A percentile compares a stretch with the other conserved stretches of the same genome.
Conservation (phyloP, 2,329 filamentous ascomycete species). For the Hypoxylon sp. region DNA sequence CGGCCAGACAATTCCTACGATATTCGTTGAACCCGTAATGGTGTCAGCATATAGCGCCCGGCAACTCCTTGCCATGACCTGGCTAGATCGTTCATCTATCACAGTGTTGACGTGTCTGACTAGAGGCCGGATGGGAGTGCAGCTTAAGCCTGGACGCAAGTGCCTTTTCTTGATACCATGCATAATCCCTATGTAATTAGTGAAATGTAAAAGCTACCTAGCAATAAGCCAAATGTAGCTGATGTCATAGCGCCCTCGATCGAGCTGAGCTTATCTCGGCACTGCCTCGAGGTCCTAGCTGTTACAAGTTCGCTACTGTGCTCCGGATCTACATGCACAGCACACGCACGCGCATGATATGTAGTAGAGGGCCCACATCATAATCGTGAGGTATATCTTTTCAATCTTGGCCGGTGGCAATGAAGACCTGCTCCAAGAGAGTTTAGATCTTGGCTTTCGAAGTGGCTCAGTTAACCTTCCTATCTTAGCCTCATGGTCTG, state of each 20-base stretch:
- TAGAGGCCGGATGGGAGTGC: neutral
- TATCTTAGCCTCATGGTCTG: conserved; percentile 16
- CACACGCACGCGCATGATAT: neutral
- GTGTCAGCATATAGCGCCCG: too few relatives aligned
- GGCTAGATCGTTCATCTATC: too few relatives aligned
- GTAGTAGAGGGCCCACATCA: conserved; percentile 17
- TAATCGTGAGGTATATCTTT: neutral
- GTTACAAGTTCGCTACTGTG: neutral
- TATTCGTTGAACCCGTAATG: too few relatives aligned
- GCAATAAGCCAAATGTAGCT: neutral
- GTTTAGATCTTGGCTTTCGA: conserved; percentile 12
- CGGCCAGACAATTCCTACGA: too few relatives aligned
- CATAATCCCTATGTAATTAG: too few relatives aligned
- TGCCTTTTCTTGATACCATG: neutral
- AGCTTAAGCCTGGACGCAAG: too few relatives aligned
- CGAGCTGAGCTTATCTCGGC: neutral
- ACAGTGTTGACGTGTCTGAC: too few relatives aligned
- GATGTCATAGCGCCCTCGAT: neutral
- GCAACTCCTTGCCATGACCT: too few relatives aligned
- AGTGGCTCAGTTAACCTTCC: conserved; percentile 22
- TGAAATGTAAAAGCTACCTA: neutral
- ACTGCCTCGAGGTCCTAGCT: neutral
- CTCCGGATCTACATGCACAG: neutral
- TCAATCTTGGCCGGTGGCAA: neutral
- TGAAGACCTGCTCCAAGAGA: neutral